These are phyloP conservation scores for Calonectria naviculata DNA, from an alignment of 2,329 filamentous ascomycete genomes.

Conservation along the genomic window DNA sequence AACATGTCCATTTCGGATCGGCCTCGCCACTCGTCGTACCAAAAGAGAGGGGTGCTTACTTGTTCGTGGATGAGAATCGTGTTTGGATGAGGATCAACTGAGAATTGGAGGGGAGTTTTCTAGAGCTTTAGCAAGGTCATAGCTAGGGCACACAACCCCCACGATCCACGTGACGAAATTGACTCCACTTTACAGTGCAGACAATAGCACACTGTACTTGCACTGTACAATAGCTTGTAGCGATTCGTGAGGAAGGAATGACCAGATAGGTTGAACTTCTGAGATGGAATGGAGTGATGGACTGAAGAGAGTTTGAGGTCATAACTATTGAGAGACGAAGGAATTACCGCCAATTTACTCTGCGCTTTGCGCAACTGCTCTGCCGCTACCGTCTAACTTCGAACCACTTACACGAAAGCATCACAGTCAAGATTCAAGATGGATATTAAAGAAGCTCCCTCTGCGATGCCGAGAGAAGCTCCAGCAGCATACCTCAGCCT, in stretches of 20 bases:
- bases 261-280: background rate
- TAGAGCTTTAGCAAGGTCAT: slow-evolving; percentile 43
- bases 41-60: slow-evolving; percentile 43
- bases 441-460: slow-evolving; percentile 23
- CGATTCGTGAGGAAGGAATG: slow-evolving; percentile 1
- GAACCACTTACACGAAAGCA: slow-evolving; percentile 32
- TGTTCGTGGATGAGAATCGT: slow-evolving; percentile 59
- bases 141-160: slow-evolving; percentile 52
- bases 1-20: slow-evolving; percentile 21
- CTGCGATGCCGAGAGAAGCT: slow-evolving; percentile 15
- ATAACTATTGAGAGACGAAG: background rate
- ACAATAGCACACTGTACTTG: background rate
- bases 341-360: background rate
- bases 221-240: background rate
- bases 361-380: slow-evolving; percentile 12
- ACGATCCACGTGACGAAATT: slow-evolving; percentile 45
- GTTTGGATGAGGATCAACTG: slow-evolving; percentile 55
- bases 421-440: slow-evolving; percentile 25
- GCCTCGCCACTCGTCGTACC: slow-evolving; percentile 12
- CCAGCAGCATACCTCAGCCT: slow-evolving; percentile 42
- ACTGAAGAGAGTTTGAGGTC: background rate
- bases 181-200: background rate
- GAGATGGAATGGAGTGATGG: background rate
- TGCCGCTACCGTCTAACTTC: background rate
- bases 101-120: slow-evolving; percentile 42